Percentiles rank a stretch among this genome's conserved stretches.
These are phyloP conservation scores for Coemansia sp. DNA, from an alignment of 192 early-diverging fungal genomes.

Conservation along the genomic window DNA sequence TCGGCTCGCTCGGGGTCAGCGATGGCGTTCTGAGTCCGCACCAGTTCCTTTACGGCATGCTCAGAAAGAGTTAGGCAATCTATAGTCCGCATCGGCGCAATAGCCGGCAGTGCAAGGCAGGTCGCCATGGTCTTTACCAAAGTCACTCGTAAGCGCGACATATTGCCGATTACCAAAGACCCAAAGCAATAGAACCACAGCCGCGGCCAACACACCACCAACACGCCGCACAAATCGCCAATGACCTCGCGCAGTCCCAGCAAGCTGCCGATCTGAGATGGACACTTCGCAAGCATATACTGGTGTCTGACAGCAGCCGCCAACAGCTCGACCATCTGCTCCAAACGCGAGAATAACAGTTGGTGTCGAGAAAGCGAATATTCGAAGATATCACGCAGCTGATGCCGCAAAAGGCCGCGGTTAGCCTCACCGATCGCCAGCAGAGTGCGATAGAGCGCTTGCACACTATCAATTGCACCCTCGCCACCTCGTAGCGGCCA, in stretches of 20 bases:
- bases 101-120: neutral
- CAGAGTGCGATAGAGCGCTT: constrained; percentile 34
- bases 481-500: constrained; percentile 23
- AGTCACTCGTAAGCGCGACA: constrained; percentile 14
- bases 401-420: constrained; percentile 19
- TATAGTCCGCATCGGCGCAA: constrained; percentile 1
- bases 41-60: constrained; percentile 32
- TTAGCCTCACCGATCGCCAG: constrained; percentile 31
- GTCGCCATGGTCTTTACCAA: constrained; percentile 19
- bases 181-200: constrained; percentile 41
- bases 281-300: neutral
- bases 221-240: constrained; percentile 18
- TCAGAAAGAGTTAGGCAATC: constrained; percentile 26
- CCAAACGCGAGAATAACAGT: constrained; percentile 1
- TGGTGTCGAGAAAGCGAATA: neutral
- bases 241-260: constrained; percentile 16
- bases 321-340: constrained; percentile 29
- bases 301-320: constrained; percentile 15
- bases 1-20: neutral
- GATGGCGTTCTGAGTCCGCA: constrained; percentile 24
- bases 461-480: neutral
- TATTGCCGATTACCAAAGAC: neutral
- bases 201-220: constrained; percentile 30
- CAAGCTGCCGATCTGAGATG: neutral
- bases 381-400: constrained; percentile 15